These are phyloP conservation scores for Calonectria multiphialidica DNA, from an alignment of 2,329 filamentous ascomycete species.

Conservation along the genomic window DNA sequence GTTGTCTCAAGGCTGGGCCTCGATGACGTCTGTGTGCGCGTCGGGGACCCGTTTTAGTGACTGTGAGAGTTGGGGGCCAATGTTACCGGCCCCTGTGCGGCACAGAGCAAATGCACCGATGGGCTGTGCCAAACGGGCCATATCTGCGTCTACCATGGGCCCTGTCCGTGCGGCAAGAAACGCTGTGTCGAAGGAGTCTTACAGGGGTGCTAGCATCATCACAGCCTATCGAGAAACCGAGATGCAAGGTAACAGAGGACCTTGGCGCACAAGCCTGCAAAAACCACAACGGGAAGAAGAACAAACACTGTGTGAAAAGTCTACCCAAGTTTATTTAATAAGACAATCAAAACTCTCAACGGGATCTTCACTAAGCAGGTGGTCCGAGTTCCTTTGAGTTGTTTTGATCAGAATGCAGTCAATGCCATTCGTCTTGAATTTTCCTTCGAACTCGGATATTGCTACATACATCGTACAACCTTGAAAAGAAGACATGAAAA, in stretches of 20 bases:
- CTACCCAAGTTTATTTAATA: neutral
- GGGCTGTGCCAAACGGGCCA: constrained; percentile 21
- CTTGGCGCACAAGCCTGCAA: constrained; percentile 1
- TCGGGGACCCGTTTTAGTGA: constrained; percentile 18
- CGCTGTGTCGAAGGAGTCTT: constrained; percentile 28
- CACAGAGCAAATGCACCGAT: constrained; percentile 30
- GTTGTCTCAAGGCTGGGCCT: constrained; percentile 29
- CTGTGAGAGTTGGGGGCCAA: constrained; percentile 9
- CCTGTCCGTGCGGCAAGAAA: constrained; percentile 33
- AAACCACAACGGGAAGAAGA: neutral
- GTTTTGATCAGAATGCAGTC: neutral
- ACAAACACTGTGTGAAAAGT: neutral
- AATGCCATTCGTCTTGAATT: constrained; percentile 7
- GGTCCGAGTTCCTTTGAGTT: neutral
- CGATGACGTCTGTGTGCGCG: constrained; percentile 30
- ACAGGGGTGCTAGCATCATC: constrained; percentile 20
- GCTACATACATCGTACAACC: neutral
- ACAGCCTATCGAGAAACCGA: constrained; percentile 16
- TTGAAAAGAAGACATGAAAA: neutral
- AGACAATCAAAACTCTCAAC: neutral
- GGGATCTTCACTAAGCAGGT: neutral
- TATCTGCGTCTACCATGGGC: constrained; percentile 28
- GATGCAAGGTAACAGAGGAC: constrained; percentile 1
- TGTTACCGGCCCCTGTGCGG: constrained; percentile 29
- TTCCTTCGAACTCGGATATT: neutral